These are phyloP conservation scores for Rubia occidens DNA, from an alignment of 305 asterid genomes.

Conservation along the genomic window DNA sequence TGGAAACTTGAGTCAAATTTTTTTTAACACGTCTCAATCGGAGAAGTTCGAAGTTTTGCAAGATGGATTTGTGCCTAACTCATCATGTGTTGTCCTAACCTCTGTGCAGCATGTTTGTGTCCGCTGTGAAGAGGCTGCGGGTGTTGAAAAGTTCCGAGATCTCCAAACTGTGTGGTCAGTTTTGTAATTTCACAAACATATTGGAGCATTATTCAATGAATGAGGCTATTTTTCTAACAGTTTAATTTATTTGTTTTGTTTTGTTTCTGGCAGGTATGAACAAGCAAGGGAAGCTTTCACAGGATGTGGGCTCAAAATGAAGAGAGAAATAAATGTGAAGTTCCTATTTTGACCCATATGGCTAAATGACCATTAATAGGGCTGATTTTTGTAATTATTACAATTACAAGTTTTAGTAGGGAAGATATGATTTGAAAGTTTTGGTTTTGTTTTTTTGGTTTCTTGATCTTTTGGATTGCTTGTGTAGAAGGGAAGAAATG, in stretches of 20 bases:
- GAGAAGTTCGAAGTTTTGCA: neutral
- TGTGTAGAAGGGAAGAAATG: neutral
- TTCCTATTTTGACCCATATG: neutral
- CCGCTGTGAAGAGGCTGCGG: conserved; percentile 77
- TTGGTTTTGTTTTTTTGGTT: neutral
- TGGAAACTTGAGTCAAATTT: too few species aligned
- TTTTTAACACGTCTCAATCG: neutral
- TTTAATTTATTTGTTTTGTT: neutral
- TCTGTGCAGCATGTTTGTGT: conserved; percentile 70
- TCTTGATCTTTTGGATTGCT: conserved; percentile 2
- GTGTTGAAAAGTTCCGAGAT: conserved; percentile 80
- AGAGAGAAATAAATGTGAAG: neutral
- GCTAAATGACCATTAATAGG: neutral
- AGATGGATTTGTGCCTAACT: neutral
- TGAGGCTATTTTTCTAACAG: neutral
- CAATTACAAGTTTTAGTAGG: conserved; percentile 9
- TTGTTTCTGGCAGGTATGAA: conserved; percentile 37
- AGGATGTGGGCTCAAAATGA: conserved; percentile 15
- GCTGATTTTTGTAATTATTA: conserved; percentile 20
- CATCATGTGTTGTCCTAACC: neutral
- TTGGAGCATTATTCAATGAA: neutral
- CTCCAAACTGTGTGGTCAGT: conserved; percentile 54
- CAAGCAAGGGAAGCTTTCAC: conserved; percentile 35
- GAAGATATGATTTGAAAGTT: neutral
- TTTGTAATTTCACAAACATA: neutral